A percentile compares a stretch with the other conserved stretches of the same genome.
phyloP scores from a whole-genome alignment of 352 stramenopile species.

The Globisporangium heterothallicum region DNA sequence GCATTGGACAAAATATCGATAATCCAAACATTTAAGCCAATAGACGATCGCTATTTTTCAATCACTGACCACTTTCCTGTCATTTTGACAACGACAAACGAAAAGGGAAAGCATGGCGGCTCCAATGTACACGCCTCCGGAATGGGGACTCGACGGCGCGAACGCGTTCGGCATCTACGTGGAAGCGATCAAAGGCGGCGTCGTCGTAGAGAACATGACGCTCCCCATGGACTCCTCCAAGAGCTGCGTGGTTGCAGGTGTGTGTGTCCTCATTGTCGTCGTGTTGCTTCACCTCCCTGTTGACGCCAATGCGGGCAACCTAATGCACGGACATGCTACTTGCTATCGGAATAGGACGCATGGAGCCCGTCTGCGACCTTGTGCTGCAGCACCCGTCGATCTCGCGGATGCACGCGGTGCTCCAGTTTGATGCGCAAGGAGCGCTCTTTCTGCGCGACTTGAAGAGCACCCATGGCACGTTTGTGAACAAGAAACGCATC shows the following conservation, averaged over 20 bases:
- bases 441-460: slow-evolving; percentile 72
- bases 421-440: slow-evolving; percentile 65
- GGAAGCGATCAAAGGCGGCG: slow-evolving; percentile 64
- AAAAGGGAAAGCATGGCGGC: slow-evolving; percentile 15
- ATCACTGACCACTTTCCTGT: neutral
- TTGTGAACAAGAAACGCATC: slow-evolving; percentile 77
- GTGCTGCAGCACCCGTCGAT: slow-evolving; percentile 71
- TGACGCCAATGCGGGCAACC: neutral
- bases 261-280: too few relatives aligned
- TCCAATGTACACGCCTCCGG: slow-evolving; percentile 33
- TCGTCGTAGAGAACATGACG: slow-evolving; percentile 39
- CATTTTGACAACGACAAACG: too few relatives aligned
- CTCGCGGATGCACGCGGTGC: slow-evolving; percentile 62
- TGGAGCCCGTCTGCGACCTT: slow-evolving; percentile 63
- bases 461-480: slow-evolving; percentile 78
- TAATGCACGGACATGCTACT: too few relatives aligned
- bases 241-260: slow-evolving; percentile 41
- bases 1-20: too few relatives aligned
- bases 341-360: slow-evolving; percentile 39
- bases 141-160: slow-evolving; percentile 36
- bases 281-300: too few relatives aligned
- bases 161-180: slow-evolving; percentile 56
- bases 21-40: too few relatives aligned
- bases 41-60: too few relatives aligned
- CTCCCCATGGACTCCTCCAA: slow-evolving; percentile 24